These are phyloP conservation scores for Piloderma croceum DNA, from an alignment of 768 basidiomycete species.

Conservation along the genomic window DNA sequence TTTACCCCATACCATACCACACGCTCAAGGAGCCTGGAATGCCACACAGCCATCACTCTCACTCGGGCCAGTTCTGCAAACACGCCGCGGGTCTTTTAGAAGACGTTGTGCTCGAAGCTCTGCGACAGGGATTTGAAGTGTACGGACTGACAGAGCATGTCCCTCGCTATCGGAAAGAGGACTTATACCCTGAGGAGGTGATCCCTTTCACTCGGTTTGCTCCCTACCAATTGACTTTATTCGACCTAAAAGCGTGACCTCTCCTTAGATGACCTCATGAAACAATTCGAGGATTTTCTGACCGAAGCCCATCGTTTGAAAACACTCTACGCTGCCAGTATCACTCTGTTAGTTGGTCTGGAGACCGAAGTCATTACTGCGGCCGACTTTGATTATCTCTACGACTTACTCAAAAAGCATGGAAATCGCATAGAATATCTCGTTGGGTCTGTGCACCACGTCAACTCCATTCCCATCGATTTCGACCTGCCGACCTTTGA, in stretches of 20 bases:
- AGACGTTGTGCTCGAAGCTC: slow-evolving; percentile 76
- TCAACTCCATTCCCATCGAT: slow-evolving; percentile 84
- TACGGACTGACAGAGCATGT: slow-evolving; percentile 93
- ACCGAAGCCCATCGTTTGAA: slow-evolving; percentile 77
- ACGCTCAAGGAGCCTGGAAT: slow-evolving; percentile 24
- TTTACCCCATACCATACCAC: no score
- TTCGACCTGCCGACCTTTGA: slow-evolving; percentile 75
- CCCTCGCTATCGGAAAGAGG: slow-evolving; percentile 73
- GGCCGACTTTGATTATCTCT: slow-evolving; percentile 56
- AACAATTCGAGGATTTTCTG: slow-evolving; percentile 71
- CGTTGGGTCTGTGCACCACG: slow-evolving; percentile 92
- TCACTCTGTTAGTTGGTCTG: slow-evolving; percentile 79
- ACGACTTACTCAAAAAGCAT: slow-evolving; percentile 43
- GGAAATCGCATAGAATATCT: slow-evolving; percentile 69
- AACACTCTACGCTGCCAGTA: slow-evolving; percentile 49
- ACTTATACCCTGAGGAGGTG: slow-evolving; percentile 97
- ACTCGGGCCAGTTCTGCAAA: slow-evolving; percentile 91
- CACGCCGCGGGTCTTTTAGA: slow-evolving; percentile 81
- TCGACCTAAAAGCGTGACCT: slow-evolving; percentile 45
- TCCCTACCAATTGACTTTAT: slow-evolving; percentile 12
- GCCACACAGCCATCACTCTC: slow-evolving; percentile 82
- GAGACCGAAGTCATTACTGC: slow-evolving; percentile 88
- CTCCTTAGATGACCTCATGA: slow-evolving; percentile 42
- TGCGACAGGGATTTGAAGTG: slow-evolving; percentile 67
- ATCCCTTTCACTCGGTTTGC: slow-evolving; percentile 14